Evolutionary conservation across 805 yeast genomes (phyloP).

Genomic region (Wickerhamomyces sydowiorum): DNA sequence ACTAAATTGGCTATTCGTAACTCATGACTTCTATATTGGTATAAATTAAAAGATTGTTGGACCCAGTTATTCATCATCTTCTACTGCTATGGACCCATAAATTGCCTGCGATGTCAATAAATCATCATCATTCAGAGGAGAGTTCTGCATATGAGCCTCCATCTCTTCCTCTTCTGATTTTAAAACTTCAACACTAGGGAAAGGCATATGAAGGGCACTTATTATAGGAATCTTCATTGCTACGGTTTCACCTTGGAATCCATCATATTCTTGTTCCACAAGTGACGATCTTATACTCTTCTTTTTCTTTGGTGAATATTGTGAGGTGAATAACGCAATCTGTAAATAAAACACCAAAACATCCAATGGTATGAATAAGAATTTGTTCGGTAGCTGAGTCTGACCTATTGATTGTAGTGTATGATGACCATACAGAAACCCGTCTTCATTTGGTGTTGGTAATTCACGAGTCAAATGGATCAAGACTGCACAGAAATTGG

Average conservation of each 20-base stretch:
- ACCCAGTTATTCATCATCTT: background rate
- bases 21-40: too few species aligned
- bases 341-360: constrained; percentile 13
- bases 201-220: constrained; percentile 8
- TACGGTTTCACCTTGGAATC: constrained; percentile 16
- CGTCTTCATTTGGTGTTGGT: constrained; percentile 18
- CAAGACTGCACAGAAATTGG: constrained; percentile 4
- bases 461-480: constrained; percentile 11
- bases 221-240: constrained; percentile 10
- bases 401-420: constrained; percentile 22
- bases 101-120: background rate
- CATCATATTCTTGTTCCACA: constrained; percentile 15
- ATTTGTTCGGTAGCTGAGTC: constrained; percentile 10
- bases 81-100: background rate
- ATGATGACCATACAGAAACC: constrained; percentile 22
- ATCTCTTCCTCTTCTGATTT: constrained; percentile 10
- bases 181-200: constrained; percentile 9
- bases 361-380: constrained; percentile 12
- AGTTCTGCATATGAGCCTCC: background rate
- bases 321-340: constrained; percentile 9
- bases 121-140: background rate
- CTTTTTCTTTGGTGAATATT: constrained; percentile 4
- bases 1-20: too few species aligned
- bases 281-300: background rate
- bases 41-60: background rate